Conservation (phyloP, 2,329 filamentous ascomycete species). For the Beauveria bassiana region DNA sequence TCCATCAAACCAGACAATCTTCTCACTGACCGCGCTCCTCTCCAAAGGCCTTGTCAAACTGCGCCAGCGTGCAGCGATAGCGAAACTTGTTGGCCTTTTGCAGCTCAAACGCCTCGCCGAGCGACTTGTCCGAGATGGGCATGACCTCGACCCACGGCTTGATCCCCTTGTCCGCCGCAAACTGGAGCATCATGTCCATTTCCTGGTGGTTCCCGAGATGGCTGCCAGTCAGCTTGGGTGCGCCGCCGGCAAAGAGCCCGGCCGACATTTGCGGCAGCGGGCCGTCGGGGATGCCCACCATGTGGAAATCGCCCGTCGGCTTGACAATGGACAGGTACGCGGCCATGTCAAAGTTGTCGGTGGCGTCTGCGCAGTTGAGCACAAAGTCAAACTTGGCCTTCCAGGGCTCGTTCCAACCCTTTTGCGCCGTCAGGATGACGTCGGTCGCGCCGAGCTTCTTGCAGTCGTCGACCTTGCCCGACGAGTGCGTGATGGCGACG, state of each 20-base stretch:
- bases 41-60: slow-evolving; percentile 58
- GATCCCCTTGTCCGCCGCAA: slow-evolving; percentile 48
- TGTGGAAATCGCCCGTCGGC: slow-evolving; percentile 48
- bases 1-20: too few species aligned
- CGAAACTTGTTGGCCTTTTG: slow-evolving; percentile 64
- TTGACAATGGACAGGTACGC: slow-evolving; percentile 44
- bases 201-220: slow-evolving; percentile 55
- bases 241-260: slow-evolving; percentile 28
- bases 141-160: slow-evolving; percentile 53
- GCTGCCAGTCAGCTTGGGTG: slow-evolving; percentile 27
- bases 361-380: slow-evolving; percentile 42
- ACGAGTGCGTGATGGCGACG: slow-evolving; percentile 54
- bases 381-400: slow-evolving; percentile 43
- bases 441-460: slow-evolving; percentile 54
- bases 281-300: slow-evolving; percentile 48
- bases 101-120: slow-evolving; percentile 61
- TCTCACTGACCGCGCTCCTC: too few species aligned
- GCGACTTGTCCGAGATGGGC: slow-evolving; percentile 58
- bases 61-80: slow-evolving; percentile 64
- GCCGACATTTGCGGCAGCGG: slow-evolving; percentile 36
- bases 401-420: slow-evolving; percentile 51
- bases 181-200: slow-evolving; percentile 49
- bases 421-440: slow-evolving; percentile 37
- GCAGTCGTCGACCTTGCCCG: slow-evolving; percentile 51
- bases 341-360: slow-evolving; percentile 45